Evolutionary conservation across 192 early-diverging fungal species (phyloP), one percentile per base, ranked within the genome.

Genomic region (Coemansia nantahalensis): DNA sequence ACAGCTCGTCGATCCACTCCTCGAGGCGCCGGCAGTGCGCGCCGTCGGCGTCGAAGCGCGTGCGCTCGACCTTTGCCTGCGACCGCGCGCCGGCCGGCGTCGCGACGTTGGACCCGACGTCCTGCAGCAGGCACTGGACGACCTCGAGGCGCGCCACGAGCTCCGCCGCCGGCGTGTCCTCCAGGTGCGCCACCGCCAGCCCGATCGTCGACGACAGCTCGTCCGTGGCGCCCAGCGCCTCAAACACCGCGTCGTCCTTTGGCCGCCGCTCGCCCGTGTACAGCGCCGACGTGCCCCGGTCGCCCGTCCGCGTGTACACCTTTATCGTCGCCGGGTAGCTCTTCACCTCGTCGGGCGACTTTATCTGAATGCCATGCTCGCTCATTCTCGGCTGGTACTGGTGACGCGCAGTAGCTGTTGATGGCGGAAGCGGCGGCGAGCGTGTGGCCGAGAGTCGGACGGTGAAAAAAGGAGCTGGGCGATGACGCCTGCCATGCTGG

Each of bases 221-320:
- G 69, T 95, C 93, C 19, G 87, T 87, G 26, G 86, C 82, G 12
- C 93, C 94, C 15, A 97, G 83, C 0, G 94, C 92, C 45, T 92
- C 90, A 73, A 97, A 97, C 24, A 94, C 83, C 8, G 76, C 73
- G 53, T 97, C 93, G 57, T 90, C 79, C 63, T 97, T 97, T 34
- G 68, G 21, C n/a, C 90, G 82, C 30, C 93, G 80, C 63, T 97
- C 91, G 16, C 95, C 95, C 17, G 87, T 93, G 65, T 82, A 97
- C 32, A 97, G 78, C 0, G 90, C 71, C 0, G 93, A 94, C 11
- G 90, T 90, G 40, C 90, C 90, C 69, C 91, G 89, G 78, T 98
- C 95, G 17, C 95, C 95, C 0, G 92, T 98, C 21, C 88, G 83
- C 12, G 95, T 97, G 77, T 97, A 97, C 32, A 97, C 86, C 45